These are phyloP conservation scores for Dendrothele bispora DNA, from an alignment of 768 basidiomycete species.

Conservation along the genomic window DNA sequence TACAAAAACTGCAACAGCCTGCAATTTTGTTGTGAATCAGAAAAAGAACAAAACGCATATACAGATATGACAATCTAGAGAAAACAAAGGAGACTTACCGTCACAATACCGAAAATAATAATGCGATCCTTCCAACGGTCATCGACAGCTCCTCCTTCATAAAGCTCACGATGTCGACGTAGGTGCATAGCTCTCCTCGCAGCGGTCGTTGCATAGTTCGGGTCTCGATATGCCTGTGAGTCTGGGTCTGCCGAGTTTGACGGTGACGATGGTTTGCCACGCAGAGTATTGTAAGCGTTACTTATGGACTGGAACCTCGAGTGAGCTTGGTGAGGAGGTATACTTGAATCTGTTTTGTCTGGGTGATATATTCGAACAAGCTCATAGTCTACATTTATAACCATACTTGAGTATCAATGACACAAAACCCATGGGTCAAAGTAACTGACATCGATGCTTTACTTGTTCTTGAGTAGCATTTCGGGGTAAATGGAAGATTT, in stretches of 20 bases:
- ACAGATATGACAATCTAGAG: background rate
- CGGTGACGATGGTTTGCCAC: slow-evolving; percentile 39
- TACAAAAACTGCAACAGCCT: slow-evolving; percentile 30
- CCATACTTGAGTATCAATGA: background rate
- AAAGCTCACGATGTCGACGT: slow-evolving; percentile 35
- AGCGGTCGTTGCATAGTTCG: slow-evolving; percentile 30
- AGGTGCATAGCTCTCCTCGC: slow-evolving; percentile 39
- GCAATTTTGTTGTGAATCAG: too few relatives aligned
- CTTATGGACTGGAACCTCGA: slow-evolving; percentile 69
- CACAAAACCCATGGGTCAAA: background rate
- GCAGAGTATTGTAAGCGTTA: slow-evolving; percentile 64
- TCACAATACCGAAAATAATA: slow-evolving; percentile 53
- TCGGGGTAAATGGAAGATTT: slow-evolving; percentile 68
- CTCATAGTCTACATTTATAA: slow-evolving; percentile 58
- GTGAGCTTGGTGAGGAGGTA: slow-evolving; percentile 53
- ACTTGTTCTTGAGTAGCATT: slow-evolving; percentile 60
- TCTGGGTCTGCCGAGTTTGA: slow-evolving; percentile 14
- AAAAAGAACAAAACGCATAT: background rate
- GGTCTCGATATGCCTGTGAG: slow-evolving; percentile 5
- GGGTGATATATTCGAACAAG: slow-evolving; percentile 81
- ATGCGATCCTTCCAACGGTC: slow-evolving; percentile 69
- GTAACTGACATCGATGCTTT: slow-evolving; percentile 66
- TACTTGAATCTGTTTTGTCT: slow-evolving; percentile 44
- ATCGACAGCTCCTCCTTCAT: slow-evolving; percentile 48
- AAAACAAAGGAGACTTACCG: slow-evolving; percentile 37